These are phyloP conservation scores for Amyloporia xantha DNA, from an alignment of 768 basidiomycete genomes.

Conservation along the genomic window DNA sequence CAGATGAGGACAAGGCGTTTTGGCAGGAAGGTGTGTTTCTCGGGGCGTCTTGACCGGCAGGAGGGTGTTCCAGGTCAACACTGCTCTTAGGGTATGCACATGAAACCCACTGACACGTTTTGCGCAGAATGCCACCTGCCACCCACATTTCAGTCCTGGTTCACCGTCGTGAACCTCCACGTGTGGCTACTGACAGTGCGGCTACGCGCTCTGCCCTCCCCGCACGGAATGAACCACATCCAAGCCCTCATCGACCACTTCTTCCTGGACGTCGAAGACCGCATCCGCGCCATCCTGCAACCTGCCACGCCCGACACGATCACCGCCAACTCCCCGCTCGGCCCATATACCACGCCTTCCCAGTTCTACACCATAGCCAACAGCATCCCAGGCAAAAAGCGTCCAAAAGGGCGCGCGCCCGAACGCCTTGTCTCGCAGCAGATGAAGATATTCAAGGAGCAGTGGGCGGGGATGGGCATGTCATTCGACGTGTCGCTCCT, in stretches of 20 bases:
- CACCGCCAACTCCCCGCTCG: conserved; percentile 19
- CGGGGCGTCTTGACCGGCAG: neutral
- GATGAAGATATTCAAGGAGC: conserved; percentile 89
- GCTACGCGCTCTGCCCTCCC: conserved; percentile 70
- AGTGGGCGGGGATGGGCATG: conserved; percentile 80
- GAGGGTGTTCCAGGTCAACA: neutral
- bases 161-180: conserved; percentile 88
- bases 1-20: conserved; percentile 54
- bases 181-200: conserved; percentile 88
- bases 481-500: conserved; percentile 75
- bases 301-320: conserved; percentile 16
- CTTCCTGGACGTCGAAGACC: conserved; percentile 89
- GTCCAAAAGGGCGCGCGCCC: conserved; percentile 45
- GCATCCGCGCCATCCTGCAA: conserved; percentile 64
- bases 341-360: conserved; percentile 21
- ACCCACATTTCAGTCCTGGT: conserved; percentile 95
- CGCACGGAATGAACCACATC: conserved; percentile 60
- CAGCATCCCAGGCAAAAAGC: neutral
- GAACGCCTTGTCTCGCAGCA: conserved; percentile 78
- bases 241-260: conserved; percentile 91
- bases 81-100: neutral
- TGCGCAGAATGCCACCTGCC: conserved; percentile 75
- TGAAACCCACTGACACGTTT: neutral
- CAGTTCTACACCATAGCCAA: conserved; percentile 22
- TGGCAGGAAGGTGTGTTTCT: conserved; percentile 55